phyloP scores from a whole-genome alignment of 2,329 filamentous ascomycete species.

The Whalleya microplaca region DNA sequence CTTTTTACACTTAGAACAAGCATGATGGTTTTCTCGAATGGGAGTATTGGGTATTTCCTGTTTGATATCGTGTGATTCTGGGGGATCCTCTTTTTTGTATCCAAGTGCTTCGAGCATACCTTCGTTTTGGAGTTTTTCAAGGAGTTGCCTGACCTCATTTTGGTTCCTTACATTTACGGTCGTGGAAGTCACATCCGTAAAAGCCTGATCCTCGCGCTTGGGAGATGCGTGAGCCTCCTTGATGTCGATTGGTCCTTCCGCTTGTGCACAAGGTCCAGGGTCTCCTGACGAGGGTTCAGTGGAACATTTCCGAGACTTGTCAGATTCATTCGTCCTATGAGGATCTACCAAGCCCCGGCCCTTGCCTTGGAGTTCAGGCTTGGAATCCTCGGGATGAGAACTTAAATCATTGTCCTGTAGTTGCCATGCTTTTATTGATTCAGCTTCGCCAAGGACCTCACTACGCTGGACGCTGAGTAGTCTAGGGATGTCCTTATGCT shows the following conservation, averaged over 20 bases:
- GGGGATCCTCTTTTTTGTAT: slow-evolving; percentile 28
- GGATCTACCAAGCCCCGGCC: neutral
- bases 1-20: slow-evolving; percentile 51
- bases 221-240: slow-evolving; percentile 1
- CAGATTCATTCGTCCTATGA: neutral
- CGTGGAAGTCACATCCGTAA: neutral
- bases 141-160: slow-evolving; percentile 19
- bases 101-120: slow-evolving; percentile 31
- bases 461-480: neutral
- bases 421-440: neutral
- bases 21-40: slow-evolving; percentile 24
- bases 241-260: neutral
- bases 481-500: slow-evolving; percentile 1
- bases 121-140: slow-evolving; percentile 29
- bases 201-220: slow-evolving; percentile 3
- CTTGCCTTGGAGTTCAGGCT: neutral
- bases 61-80: slow-evolving; percentile 15
- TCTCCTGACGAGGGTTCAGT: neutral
- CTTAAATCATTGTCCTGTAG: slow-evolving; percentile 1
- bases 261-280: neutral
- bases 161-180: slow-evolving; percentile 19
- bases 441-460: neutral
- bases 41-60: slow-evolving; percentile 8
- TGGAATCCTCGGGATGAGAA: neutral
- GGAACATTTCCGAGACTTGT: slow-evolving; percentile 6